phyloP scores from a whole-genome alignment of 1,284 basidiomycete species.

The Singerocomus rubriflavus region DNA sequence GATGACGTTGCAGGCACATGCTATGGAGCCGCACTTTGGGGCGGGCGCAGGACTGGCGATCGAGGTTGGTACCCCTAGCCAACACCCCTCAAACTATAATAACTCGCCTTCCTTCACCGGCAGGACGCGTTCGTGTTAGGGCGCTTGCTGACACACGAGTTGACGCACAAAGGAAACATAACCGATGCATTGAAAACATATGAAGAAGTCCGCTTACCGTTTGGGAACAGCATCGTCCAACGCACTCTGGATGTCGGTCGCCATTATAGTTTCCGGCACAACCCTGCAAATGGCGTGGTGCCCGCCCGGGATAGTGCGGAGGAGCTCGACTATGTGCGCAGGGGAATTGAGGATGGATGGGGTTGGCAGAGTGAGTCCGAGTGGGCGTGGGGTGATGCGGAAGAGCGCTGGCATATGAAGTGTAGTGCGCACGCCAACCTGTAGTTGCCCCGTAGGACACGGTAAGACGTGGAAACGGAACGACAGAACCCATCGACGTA shows the following conservation, averaged over 20 bases:
- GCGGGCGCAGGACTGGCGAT: conserved; percentile 35
- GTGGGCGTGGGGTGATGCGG: conserved; percentile 15
- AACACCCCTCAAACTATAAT: neutral
- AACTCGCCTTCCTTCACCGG: neutral
- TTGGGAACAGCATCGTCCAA: conserved; percentile 17
- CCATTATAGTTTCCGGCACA: conserved; percentile 2
- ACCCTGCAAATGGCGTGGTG: neutral
- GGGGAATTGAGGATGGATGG: conserved; percentile 19
- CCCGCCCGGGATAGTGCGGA: neutral
- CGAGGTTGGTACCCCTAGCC: conserved; percentile 21
- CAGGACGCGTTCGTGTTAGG: conserved; percentile 39
- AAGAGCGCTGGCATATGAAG: conserved; percentile 10
- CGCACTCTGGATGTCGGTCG: conserved; percentile 1
- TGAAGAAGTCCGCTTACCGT: conserved; percentile 32
- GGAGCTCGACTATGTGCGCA: conserved; percentile 12
- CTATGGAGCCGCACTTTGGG: conserved; percentile 32
- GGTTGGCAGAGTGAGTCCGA: conserved; percentile 16
- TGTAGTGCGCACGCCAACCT: neutral
- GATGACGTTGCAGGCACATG: conserved; percentile 26
- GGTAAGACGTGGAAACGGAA: too few relatives aligned
- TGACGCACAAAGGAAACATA: conserved; percentile 20
- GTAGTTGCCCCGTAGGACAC: neutral
- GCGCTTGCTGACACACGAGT: conserved; percentile 30
- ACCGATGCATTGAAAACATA: conserved; percentile 29
- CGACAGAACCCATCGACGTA: too few relatives aligned